phyloP scores from a whole-genome alignment of 2,329 filamentous ascomycete species.

The Aspergillus pseudoterreus region DNA sequence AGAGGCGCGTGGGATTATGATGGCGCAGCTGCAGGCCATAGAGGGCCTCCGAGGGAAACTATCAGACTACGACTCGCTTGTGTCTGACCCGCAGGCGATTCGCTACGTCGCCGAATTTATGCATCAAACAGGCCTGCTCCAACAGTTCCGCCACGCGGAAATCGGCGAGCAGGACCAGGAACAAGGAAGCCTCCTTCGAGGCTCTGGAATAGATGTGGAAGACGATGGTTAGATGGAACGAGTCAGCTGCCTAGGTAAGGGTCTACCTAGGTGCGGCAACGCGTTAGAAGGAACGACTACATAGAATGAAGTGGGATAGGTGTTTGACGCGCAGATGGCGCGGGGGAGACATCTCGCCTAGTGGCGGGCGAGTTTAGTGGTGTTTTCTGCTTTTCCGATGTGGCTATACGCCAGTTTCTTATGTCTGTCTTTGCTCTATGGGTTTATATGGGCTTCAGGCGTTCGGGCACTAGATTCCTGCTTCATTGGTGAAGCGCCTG shows the following conservation, averaged over 20 bases:
- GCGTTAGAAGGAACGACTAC: neutral
- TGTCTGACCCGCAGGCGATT: neutral
- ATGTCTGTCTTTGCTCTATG: too few relatives aligned
- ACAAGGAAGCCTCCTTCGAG: neutral
- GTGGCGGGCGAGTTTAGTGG: too few relatives aligned
- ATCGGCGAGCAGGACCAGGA: neutral
- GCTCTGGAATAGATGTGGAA: neutral
- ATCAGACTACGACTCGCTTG: neutral
- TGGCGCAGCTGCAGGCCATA: neutral
- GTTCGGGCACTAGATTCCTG: too few relatives aligned
- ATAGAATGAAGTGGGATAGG: neutral
- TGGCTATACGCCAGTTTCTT: too few relatives aligned
- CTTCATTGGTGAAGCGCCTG: too few relatives aligned
- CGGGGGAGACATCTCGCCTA: too few relatives aligned
- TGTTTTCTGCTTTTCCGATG: too few relatives aligned
- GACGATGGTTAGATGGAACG: neutral
- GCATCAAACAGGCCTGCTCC: neutral
- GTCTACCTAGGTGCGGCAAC: neutral
- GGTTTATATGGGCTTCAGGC: too few relatives aligned
- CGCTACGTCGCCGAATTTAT: neutral
- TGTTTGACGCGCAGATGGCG: too few relatives aligned
- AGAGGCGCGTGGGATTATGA: neutral
- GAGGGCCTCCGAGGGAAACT: too few relatives aligned
- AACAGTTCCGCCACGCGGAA: neutral
- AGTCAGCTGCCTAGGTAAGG: neutral